These are phyloP conservation scores for Solanum virginianum DNA, from an alignment of 257 asterid species.

Conservation along the genomic window DNA sequence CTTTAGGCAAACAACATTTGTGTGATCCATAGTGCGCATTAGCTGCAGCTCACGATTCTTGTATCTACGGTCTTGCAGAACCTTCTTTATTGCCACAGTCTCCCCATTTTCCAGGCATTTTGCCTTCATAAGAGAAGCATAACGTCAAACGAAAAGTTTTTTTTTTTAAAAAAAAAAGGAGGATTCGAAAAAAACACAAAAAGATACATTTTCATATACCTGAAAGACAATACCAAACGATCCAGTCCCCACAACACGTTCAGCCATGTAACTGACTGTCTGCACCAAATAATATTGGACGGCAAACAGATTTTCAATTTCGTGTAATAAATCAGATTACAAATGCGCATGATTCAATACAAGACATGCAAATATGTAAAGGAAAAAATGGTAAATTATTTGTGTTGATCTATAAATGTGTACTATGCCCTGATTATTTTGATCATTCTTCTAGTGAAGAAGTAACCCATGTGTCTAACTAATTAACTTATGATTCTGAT, in stretches of 20 bases:
- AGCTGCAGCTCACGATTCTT: slow-evolving; percentile 90
- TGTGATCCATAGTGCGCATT: slow-evolving; percentile 92
- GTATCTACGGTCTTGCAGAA: slow-evolving; percentile 88
- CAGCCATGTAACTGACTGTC: slow-evolving; percentile 56
- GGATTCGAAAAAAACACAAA: not conserved
- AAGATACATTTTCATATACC: not conserved
- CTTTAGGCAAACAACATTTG: slow-evolving; percentile 80
- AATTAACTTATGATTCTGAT: not conserved
- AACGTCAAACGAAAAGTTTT: not conserved
- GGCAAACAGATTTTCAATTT: not conserved
- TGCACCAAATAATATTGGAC: slow-evolving; percentile 5
- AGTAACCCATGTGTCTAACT: not conserved
- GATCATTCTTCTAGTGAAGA: not conserved
- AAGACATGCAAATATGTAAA: not conserved
- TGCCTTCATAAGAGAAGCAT: slow-evolving; percentile 37
- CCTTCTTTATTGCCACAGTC: slow-evolving; percentile 93
- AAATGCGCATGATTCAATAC: not conserved
- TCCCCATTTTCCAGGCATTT: slow-evolving; percentile 95
- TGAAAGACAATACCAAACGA: slow-evolving; percentile 40
- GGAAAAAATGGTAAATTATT: not conserved
- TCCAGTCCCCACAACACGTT: slow-evolving; percentile 50
- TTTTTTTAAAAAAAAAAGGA: not conserved
- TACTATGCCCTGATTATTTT: not conserved
- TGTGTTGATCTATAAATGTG: not conserved
- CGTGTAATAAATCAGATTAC: not conserved